Base-by-base conservation (phyloP, 2,329 filamentous ascomycete genomes). In the Neonectria hederae region DNA sequence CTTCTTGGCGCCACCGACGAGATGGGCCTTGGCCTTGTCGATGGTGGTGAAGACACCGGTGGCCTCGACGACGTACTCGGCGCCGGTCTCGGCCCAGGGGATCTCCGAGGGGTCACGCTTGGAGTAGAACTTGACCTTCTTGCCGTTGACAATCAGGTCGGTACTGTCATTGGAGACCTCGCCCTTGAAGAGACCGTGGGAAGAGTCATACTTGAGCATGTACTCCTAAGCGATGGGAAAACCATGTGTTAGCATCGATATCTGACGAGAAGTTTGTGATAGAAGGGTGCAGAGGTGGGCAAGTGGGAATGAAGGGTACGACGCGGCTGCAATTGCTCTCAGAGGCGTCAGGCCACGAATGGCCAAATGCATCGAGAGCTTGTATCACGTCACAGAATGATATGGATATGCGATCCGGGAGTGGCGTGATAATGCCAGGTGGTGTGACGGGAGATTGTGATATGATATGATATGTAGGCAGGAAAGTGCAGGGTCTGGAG, bases 131-230 rank as follows among this genome's bases (percentile, higher is more conserved):
- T 90, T 90, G 87, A 98, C 87, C 78, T 86, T 91, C 90, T 97
- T 97, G 90, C 93, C 94, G 84, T 97, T 95, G 87, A 98, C 90
- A 75, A 90, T 83, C 74, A 99, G 89, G 81, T 91, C 87, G 76
- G 87, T 89, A 75, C 82, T 82, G 67, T 89, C 86, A 80, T 91
- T 85, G 83, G 90, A 83, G 83, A 98, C 89, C 67, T 91, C 90
- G 76, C 95, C 95, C 88, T 97, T 97, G 92, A 98, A 99, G 81
- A 89, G 81, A 76, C 96, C 96, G 89, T 99, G 96, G 83, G 92
- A 94, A 77, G 92, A 94, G 88, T 99, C 96, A 83, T 98, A 98
- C 89, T 97, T 97, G 86, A 99, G 92, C 96, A 98, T 98, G 90
- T 98, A 98, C 81, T 92, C 93, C 94, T 97, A 53, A n/a, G 26